These are phyloP conservation scores for Pyricularia pennisetigena DNA, from an alignment of 2,329 filamentous ascomycete genomes.

Conservation along the genomic window DNA sequence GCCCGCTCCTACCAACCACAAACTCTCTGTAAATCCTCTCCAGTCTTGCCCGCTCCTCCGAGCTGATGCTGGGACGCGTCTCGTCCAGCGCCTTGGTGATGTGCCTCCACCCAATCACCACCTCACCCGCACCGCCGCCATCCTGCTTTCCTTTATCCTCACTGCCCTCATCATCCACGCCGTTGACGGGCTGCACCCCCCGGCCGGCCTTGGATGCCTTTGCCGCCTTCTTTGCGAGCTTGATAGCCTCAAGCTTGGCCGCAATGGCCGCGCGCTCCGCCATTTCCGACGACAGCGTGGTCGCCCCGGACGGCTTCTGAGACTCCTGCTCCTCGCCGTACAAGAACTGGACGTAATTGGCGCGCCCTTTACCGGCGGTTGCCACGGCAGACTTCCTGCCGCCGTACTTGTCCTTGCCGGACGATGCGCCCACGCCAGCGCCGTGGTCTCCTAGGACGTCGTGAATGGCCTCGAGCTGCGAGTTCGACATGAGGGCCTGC, in stretches of 20 bases:
- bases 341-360: slow-evolving; percentile 72
- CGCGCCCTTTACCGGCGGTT: slow-evolving; percentile 9
- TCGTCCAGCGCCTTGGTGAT: slow-evolving; percentile 65
- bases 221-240: slow-evolving; percentile 35
- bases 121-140: slow-evolving; percentile 41
- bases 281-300: slow-evolving; percentile 43
- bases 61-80: slow-evolving; percentile 75
- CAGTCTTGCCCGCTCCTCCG: slow-evolving; percentile 64
- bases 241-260: slow-evolving; percentile 69
- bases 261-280: slow-evolving; percentile 70
- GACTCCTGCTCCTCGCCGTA: slow-evolving; percentile 55
- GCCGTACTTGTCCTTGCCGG: slow-evolving; percentile 6
- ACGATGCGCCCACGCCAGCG: slow-evolving; percentile 12
- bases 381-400: slow-evolving; percentile 21
- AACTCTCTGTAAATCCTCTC: slow-evolving; percentile 86
- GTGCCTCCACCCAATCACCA: slow-evolving; percentile 77
- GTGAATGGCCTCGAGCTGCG: slow-evolving; percentile 93
- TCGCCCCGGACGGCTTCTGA: slow-evolving; percentile 25
- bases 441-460: slow-evolving; percentile 64
- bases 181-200: slow-evolving; percentile 12
- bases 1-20: slow-evolving; percentile 81
- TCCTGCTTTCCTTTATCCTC: slow-evolving; percentile 7
- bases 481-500: slow-evolving; percentile 91
- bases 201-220: slow-evolving; percentile 24
- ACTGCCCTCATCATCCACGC: slow-evolving; percentile 13